These are phyloP conservation scores for Endocalyx cinctus DNA, from an alignment of 2,329 filamentous ascomycete genomes.

Conservation along the genomic window DNA sequence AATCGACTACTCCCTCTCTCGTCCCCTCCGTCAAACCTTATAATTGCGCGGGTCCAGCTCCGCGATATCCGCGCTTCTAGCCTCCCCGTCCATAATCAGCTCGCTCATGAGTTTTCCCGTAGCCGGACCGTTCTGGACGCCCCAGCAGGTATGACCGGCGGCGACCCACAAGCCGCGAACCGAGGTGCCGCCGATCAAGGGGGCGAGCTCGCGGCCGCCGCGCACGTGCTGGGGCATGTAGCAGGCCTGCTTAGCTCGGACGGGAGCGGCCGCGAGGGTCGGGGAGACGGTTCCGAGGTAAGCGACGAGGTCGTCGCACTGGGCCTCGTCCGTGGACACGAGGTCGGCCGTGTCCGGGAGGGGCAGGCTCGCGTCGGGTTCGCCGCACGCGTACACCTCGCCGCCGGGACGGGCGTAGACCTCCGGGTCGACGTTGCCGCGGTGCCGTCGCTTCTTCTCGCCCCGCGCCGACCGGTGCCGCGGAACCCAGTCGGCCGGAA, in stretches of 20 bases:
- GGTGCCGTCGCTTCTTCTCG: conserved; percentile 49
- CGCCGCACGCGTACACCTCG: conserved; percentile 90
- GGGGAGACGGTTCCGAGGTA: conserved; percentile 66
- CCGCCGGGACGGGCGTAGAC: conserved; percentile 87
- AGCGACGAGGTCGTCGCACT: conserved; percentile 81
- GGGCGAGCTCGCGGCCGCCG: conserved; percentile 57
- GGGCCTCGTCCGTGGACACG: conserved; percentile 67
- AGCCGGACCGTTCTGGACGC: conserved; percentile 90
- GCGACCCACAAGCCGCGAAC: conserved; percentile 75
- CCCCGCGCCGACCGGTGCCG: conserved; percentile 42
- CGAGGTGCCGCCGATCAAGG: conserved; percentile 72
- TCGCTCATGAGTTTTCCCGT: conserved; percentile 81
- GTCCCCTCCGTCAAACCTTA: conserved; percentile 47
- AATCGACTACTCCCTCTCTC: no score
- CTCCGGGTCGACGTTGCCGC: conserved; percentile 73
- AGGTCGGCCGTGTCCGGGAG: conserved; percentile 72
- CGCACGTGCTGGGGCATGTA: conserved; percentile 77
- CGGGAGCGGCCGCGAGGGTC: conserved; percentile 61
- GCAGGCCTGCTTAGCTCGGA: conserved; percentile 81
- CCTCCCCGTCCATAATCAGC: conserved; percentile 68
- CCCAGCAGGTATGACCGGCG: conserved; percentile 94
- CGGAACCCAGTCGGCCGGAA: conserved; percentile 61
- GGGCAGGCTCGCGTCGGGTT: conserved; percentile 71
- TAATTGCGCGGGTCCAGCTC: conserved; percentile 64
- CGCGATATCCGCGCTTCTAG: conserved; percentile 62